Base-by-base conservation (phyloP, 495 filamentous ascomycete species). In the Aspergillus bertholletiae region DNA sequence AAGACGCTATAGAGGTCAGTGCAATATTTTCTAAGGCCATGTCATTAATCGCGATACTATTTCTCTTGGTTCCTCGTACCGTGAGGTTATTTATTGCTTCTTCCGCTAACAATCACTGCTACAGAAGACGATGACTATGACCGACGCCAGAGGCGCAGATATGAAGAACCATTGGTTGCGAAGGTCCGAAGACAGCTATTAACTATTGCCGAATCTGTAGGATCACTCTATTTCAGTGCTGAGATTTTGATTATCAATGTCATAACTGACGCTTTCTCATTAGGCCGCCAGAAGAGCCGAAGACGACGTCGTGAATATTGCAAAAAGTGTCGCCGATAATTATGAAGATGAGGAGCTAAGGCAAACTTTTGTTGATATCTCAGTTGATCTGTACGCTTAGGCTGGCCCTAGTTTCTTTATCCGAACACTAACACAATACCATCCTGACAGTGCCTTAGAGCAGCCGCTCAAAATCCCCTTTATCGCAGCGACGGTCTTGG, bases 391-490 rank as follows among this genome's bases (percentile, higher is more conserved):
- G 85, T 88, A 70, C 48, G 83, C 73, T 41, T 59, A 43, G 23
- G 18, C 17, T 43, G 39, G 18, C 39, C 18, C 3, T 21, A 22
- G 21, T 20, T 35, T 40, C 12, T 5, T 26, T 35, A 22, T 46
- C 37, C 22, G n/a, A 15, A 26, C 32, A 34, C 58, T 60, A 32
- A 60, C 37, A 12, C 17, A 21, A 13, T 37, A 2, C 9, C 9
- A 26, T 30, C 34, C 7, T 35, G 17, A 12, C 34, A 83, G 78
- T 39, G 76, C 86, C 39, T 62, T 92, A 20, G 94, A 99, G 72
- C 94, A 99, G 71, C 93, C 95, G 0, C 86, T 99, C 71, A 97
- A 97, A 74, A 93, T 91, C 49, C 95, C 94, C 2, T 97, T 96
- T 67, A 78, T 94, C 49, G 92, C 91, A 24, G 88, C 87, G 22